These are phyloP conservation scores for Casuarina glauca DNA, from an alignment of 306 rosid species.

Conservation along the genomic window DNA sequence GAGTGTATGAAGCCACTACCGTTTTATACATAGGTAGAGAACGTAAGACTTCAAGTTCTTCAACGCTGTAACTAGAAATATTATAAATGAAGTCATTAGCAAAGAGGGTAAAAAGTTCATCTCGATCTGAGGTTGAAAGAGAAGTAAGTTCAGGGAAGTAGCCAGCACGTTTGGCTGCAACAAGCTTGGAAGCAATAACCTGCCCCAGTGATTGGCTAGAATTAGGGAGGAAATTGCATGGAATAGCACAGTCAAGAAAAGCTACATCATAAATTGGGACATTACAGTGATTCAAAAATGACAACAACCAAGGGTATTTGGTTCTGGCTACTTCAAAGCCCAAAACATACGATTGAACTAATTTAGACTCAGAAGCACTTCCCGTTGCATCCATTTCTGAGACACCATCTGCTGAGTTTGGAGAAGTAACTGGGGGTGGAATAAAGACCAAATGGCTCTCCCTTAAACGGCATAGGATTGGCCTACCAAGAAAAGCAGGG, in stretches of 20 bases:
- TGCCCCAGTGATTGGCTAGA: constrained; percentile 70
- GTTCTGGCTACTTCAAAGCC: constrained; percentile 63
- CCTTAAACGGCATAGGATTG: constrained; percentile 85
- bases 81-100: constrained; percentile 58
- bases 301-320: constrained; percentile 76
- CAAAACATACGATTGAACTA: constrained; percentile 51
- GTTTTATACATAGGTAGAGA: constrained; percentile 90
- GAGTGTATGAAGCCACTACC: constrained; percentile 81
- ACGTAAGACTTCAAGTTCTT: constrained; percentile 76
- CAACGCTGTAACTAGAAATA: constrained; percentile 50
- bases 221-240: constrained; percentile 61
- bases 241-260: constrained; percentile 72
- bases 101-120: constrained; percentile 80
- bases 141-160: constrained; percentile 71
- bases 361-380: constrained; percentile 46
- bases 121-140: constrained; percentile 60
- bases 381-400: constrained; percentile 47
- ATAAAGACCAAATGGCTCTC: constrained; percentile 77
- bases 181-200: constrained; percentile 85
- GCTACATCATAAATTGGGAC: constrained; percentile 80
- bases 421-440: constrained; percentile 62
- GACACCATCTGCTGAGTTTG: constrained; percentile 29
- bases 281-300: constrained; percentile 84
- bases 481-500: constrained; percentile 96
- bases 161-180: constrained; percentile 82